Base-by-base conservation (phyloP, 805 yeast genomes). In the Metschnikowia shivogae region DNA sequence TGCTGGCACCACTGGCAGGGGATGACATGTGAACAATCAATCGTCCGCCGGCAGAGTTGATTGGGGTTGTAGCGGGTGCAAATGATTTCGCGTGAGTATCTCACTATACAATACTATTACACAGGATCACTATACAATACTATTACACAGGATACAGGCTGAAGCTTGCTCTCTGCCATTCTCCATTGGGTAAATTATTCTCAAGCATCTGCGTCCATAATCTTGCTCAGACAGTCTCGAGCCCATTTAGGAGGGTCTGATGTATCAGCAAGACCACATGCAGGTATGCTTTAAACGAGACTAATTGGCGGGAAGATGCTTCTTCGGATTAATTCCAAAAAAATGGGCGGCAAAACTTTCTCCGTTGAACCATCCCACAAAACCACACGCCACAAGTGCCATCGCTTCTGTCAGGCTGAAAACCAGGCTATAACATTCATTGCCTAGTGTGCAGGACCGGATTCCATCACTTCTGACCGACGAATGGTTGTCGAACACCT, bases 401-500 rank as follows among this genome's bases (percentile, higher is more conserved):
- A 73, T 59, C 3, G 45, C 55, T n/a, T 63, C 54, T 8, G 77
- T 67, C 33, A 69, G 39, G 35, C 58, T 49, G 50, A 76, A 78
- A 1, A 76, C 74, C 5, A 71, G 68, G 36, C 61, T 59, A 43
- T 54, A 55, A 52, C 76, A 71, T 13, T 45, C 45, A 26, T 58
- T 60, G 7, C 76, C 76, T 38, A 56, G 39, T 6, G 55, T 29
- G 46, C 76, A 71, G 10, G 55, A 47, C 37, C 52, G 48, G 3
- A 32, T 39, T 2, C 54, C 56, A 8, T 32, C 33, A n/a, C 17
- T 46, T 29, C 35, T 48, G 17, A 27, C 54, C 50, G 22, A 46
- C 29, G 73, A 60, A 40, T 65, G 57, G 12, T 71, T 61, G 58
- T 86, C 95, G 60, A 81, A 86, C 27, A 76, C 70, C 20, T 65